Evolutionary conservation across 2,329 filamentous ascomycete species (phyloP).

Genomic region (Ilyonectria robusta): DNA sequence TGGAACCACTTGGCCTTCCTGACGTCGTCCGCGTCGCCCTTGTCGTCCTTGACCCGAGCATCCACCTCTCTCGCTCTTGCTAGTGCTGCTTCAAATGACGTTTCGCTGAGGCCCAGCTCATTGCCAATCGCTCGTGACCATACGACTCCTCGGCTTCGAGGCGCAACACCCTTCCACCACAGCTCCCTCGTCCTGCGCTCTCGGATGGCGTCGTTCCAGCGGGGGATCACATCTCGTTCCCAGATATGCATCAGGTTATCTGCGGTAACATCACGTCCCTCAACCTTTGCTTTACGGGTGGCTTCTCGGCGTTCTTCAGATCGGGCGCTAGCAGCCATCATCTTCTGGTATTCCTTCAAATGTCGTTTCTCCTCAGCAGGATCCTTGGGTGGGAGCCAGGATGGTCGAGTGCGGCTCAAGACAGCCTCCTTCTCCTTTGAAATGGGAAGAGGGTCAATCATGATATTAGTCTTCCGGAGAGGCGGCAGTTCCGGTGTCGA

Average conservation of each 20-base stretch:
- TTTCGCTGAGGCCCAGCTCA: slow-evolving; percentile 75
- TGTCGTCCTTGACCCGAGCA: slow-evolving; percentile 65
- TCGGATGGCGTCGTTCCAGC: slow-evolving; percentile 80
- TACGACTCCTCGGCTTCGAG: slow-evolving; percentile 76
- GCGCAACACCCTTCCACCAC: slow-evolving; percentile 86
- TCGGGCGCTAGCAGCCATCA: slow-evolving; percentile 78
- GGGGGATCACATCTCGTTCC: slow-evolving; percentile 82
- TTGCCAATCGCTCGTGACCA: slow-evolving; percentile 83
- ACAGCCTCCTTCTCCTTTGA: slow-evolving; percentile 91
- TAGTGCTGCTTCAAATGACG: slow-evolving; percentile 80
- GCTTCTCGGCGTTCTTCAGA: slow-evolving; percentile 73
- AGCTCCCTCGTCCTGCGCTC: slow-evolving; percentile 80
- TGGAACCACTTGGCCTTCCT: slow-evolving; percentile 73
- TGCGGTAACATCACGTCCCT: slow-evolving; percentile 67
- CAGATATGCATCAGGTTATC: slow-evolving; percentile 74
- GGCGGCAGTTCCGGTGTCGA: slow-evolving; percentile 78
- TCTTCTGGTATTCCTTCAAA: slow-evolving; percentile 85
- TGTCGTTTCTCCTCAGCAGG: slow-evolving; percentile 93
- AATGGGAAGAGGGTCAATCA: slow-evolving; percentile 87
- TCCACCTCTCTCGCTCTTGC: slow-evolving; percentile 76
- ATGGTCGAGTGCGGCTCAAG: slow-evolving; percentile 83
- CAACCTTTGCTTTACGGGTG: slow-evolving; percentile 64
- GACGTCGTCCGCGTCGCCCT: slow-evolving; percentile 67
- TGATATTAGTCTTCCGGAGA: slow-evolving; percentile 80
- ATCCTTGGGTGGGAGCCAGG: slow-evolving; percentile 89